Base-by-base conservation (phyloP, 2,329 filamentous ascomycete genomes). In the Claviceps digitariae region DNA sequence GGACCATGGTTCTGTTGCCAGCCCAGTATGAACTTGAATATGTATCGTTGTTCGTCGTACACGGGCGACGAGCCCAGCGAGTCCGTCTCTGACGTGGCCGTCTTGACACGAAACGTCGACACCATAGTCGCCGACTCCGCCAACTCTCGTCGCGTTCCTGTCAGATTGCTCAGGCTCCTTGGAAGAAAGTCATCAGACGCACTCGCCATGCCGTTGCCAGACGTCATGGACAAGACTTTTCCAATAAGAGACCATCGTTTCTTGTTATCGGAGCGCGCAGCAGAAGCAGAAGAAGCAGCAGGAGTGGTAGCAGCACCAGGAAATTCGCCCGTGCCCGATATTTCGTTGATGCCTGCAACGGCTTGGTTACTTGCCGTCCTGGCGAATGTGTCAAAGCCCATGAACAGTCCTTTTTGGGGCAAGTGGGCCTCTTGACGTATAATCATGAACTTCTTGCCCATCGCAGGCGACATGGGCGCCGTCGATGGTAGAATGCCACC, bases 361-460 rank as follows among this genome's bases (percentile, higher is more conserved):
- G 57, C 56, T 2, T 63, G 61, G 17, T 55, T 43, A 25, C 27
- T 59, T 31, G 59, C 59, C 7, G 62, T 54, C 59, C 67, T 62
- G 38, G 66, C 59, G 56, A 73, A 71, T 0, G 72, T 67, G 61
- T 80, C 77, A 55, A 79, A 79, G 17, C 73, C 74, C 49, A 74
- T 62, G 54, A 73, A 68, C 9, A 79, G 65, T 7, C 74, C 74
- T 2, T 70, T 68, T 56, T 78, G 76, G 0, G 71, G 66, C 4
- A 66, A 60, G 46, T 70, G 72, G 23, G 77, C 62, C 56, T 95
- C 90, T 57, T 87, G 90, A 54, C 89, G 83, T 58, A 95, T 86
- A 61, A 96, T 95, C 67, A 95, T 81, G 56, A 96, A 87, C 56
- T 87, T 79, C 62, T 91, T 87, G 48, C 87, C 86, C 1, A 90